phyloP scores from a whole-genome alignment of 257 asterid genomes.

The Thymus quinquecostatus region DNA sequence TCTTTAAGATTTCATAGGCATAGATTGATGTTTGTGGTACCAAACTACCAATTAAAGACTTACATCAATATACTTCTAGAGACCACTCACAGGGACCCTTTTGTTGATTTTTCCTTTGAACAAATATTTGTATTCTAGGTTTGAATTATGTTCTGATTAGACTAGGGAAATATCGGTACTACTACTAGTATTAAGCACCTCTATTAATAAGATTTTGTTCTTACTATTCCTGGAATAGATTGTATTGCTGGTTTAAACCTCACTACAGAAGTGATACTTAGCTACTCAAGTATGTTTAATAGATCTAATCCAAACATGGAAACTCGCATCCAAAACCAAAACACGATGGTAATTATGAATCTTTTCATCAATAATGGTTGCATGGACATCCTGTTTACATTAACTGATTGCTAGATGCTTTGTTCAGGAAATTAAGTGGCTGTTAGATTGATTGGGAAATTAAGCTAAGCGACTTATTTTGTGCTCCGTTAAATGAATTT shows the following conservation, averaged over 20 bases:
- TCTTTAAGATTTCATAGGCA: neutral
- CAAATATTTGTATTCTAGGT: neutral
- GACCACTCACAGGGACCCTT: neutral
- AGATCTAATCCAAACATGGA: neutral
- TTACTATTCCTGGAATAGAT: neutral
- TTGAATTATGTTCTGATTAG: neutral
- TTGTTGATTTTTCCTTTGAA: neutral
- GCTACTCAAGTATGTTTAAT: neutral
- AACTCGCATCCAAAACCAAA: neutral
- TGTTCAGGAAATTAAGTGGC: neutral
- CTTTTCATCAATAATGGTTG: neutral
- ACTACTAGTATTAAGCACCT: neutral
- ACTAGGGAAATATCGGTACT: neutral
- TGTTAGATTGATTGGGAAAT: constrained; percentile 6
- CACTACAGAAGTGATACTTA: neutral
- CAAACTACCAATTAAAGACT: neutral
- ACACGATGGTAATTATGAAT: neutral
- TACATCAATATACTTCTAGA: too few relatives aligned
- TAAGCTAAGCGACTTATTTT: neutral
- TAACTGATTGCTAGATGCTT: neutral
- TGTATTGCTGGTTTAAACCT: neutral
- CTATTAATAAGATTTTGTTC: neutral
- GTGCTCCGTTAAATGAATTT: constrained; percentile 28
- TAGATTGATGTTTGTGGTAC: neutral
- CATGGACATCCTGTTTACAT: neutral